Conservation (phyloP, 192 early-diverging fungal genomes). For the Gonapodya prolifera region DNA sequence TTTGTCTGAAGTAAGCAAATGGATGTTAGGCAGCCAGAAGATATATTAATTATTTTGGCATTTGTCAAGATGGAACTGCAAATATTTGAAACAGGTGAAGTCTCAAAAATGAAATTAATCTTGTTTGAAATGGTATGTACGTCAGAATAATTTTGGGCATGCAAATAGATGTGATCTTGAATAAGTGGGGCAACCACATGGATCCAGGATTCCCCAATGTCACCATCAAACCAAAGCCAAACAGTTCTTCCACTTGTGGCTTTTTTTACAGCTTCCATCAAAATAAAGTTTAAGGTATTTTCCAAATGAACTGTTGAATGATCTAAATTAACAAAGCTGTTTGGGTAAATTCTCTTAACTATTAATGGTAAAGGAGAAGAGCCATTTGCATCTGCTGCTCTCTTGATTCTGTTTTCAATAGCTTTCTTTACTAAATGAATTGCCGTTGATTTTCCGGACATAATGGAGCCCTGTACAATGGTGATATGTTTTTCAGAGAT, state of each 20-base stretch:
- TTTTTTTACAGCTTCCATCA: too few species aligned
- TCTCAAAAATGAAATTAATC: neutral
- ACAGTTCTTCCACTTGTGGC: too few species aligned
- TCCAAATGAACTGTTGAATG: too few species aligned
- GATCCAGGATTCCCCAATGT: neutral
- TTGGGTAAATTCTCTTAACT: neutral
- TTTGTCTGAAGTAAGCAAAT: neutral
- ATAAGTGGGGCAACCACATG: neutral
- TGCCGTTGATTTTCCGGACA: neutral
- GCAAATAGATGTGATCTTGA: neutral
- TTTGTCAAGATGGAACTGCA: neutral
- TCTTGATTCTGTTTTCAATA: neutral
- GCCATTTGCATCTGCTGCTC: too few species aligned
- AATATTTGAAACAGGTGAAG: neutral
- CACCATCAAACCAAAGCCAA: neutral
- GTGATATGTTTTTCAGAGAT: neutral
- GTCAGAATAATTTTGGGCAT: neutral
- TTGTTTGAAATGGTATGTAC: neutral
- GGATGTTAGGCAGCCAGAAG: neutral
- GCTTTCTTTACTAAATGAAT: neutral
- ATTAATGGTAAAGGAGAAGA: too few species aligned
- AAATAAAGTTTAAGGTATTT: too few species aligned
- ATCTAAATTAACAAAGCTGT: too few species aligned
- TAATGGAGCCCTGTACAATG: neutral
- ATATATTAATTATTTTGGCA: neutral